These are phyloP conservation scores for Fistulifera pelliculosa DNA, from an alignment of 108 stramenopile genomes.

Conservation along the genomic window DNA sequence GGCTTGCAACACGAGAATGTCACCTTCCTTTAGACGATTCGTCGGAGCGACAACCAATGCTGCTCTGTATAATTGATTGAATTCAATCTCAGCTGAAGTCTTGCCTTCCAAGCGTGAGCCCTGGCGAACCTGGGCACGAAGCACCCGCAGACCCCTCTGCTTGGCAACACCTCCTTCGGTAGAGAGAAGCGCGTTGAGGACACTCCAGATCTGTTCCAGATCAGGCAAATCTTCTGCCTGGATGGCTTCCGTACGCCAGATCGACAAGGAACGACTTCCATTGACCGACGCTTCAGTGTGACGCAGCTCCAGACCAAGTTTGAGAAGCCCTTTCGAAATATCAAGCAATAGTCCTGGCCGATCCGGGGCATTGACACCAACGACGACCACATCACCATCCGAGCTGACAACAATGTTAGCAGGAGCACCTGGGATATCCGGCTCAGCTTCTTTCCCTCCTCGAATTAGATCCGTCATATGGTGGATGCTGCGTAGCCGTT, in stretches of 20 bases:
- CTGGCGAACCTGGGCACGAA: constrained; percentile 51
- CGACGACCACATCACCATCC: constrained; percentile 48
- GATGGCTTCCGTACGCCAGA: constrained; percentile 71
- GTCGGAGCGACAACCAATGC: constrained; percentile 65
- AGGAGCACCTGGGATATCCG: constrained; percentile 4
- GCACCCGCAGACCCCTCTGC: constrained; percentile 51
- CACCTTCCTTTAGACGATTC: constrained; percentile 43
- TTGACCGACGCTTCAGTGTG: constrained; percentile 76
- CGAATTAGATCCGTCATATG: constrained; percentile 61
- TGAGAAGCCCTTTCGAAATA: constrained; percentile 55
- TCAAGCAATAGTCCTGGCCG: constrained; percentile 56
- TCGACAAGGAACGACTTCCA: constrained; percentile 47
- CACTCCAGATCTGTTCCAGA: constrained; percentile 44
- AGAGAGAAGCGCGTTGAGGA: constrained; percentile 33
- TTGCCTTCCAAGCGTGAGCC: constrained; percentile 49
- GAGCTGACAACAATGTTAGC: constrained; percentile 46
- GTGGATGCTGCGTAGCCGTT: constrained; percentile 45
- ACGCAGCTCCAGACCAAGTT: constrained; percentile 45
- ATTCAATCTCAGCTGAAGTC: constrained; percentile 38
- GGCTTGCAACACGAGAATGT: constrained; percentile 63
- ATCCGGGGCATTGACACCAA: constrained; percentile 44
- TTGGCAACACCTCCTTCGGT: constrained; percentile 40
- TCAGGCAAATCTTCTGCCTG: constrained; percentile 30
- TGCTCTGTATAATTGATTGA: constrained; percentile 53
- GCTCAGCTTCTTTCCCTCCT: constrained; percentile 13